phyloP scores from a whole-genome alignment of 139 green algal species.

The Dunaliella sp. region DNA sequence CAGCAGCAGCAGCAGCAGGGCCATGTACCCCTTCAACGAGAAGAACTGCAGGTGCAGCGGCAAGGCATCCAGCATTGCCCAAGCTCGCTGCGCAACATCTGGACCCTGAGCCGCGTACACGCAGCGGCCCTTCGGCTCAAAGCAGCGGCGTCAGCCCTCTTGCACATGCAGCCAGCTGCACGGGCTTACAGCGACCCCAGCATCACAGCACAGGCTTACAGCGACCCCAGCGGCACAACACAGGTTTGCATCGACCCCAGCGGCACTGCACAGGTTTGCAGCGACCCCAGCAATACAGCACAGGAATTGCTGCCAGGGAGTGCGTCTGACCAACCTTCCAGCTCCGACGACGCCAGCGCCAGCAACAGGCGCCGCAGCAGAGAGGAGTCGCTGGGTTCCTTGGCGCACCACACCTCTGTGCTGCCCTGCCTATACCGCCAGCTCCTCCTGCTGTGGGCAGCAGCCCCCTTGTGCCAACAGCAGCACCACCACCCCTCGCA shows the following conservation, averaged over 20 bases:
- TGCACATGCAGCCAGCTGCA: no score
- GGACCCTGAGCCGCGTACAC: neutral
- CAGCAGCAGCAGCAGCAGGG: neutral
- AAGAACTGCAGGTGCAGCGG: neutral
- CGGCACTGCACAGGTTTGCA: no score
- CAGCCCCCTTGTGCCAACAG: neutral
- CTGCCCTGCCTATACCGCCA: slow-evolving; percentile 44
- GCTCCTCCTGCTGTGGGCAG: slow-evolving; percentile 41
- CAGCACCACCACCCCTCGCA: neutral
- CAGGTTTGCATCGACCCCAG: no score
- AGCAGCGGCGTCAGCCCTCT: neutral
- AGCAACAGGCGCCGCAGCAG: neutral
- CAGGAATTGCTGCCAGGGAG: no score
- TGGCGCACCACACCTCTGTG: slow-evolving; percentile 34
- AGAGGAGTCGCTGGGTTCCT: slow-evolving; percentile 13
- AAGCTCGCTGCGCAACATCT: neutral
- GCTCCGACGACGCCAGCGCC: neutral
- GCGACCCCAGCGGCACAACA: no score
- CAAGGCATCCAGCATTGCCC: neutral
- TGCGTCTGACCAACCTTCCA: neutral
- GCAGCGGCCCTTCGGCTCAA: neutral
- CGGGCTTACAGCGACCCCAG: no score
- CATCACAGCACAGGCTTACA: no score
- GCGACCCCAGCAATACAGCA: no score
- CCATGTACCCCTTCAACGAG: neutral